Base-by-base conservation (phyloP, 2,329 filamentous ascomycete species). In the Fusarium sp. region DNA sequence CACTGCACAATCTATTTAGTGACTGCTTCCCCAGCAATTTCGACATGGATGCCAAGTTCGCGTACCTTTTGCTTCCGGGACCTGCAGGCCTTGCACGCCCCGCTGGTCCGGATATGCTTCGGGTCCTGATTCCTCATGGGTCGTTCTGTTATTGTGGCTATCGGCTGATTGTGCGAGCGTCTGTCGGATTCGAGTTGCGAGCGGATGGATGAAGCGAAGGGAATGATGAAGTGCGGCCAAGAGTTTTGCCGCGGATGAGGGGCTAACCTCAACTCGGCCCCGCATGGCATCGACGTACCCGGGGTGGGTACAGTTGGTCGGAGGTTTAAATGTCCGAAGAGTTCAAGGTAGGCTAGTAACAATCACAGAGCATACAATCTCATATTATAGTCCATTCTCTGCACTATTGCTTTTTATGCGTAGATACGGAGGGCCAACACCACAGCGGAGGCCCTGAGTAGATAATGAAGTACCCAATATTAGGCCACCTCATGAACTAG, bases 61-160 rank as follows among this genome's bases (percentile, higher is more conserved):
- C 58, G n/a, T 38, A 61, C 58, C 58, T 47, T 61, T 47, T 61
- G 58, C 58, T 61, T 61, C 35, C 40, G 47, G 3, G 58, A 61
- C 37, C 58, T 42, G 18, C 58, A 61, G 14, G 58, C 58, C 38
- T n/a, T 34, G 22, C 58, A 61, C 18, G 58, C 58, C 38, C 58
- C 58, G 11, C 58, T 31, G 24, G 42, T 61, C 18, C 58, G 58
- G 24, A 27, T 61, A 35, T 35, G 22, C 38, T 61, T 61, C 13
- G 35, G 24, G 11, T 2, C 27, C 38, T 45, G 58, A n/a, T 38
- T 58, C 38, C 47, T 47, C 38, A 31, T 61, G 27, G 42, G 5
- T 24, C 20, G 42, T 24, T 24, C 20, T 47, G 8, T 16, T 14
- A 47, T 47, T 47, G 42, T 10, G 22, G 22, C 14, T 47, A 5